Evolutionary conservation across 257 asterid genomes (phyloP), one percentile per base, ranked within the genome.

Genomic region (Solanum clarkiae): DNA sequence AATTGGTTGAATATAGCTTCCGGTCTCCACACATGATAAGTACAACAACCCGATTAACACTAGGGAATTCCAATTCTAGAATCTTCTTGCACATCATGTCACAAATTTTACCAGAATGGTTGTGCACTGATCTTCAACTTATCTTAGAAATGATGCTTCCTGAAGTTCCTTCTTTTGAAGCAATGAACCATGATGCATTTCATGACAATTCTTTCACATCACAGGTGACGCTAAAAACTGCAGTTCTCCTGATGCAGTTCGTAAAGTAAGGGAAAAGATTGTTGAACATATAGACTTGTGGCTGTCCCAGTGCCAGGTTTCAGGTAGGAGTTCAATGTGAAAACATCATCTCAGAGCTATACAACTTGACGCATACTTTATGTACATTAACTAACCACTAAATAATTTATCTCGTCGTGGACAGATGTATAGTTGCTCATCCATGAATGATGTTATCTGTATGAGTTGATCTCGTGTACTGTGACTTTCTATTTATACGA

Each of bases 191-290:
- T 54, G 74, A 71, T 29, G n/a, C 20, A n/a, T 59, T 65, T 84
- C 71, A 24, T 71, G 72, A 45, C 22, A 44, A 71, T 36, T 22
- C 22, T 42, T 86, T 47, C 72, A 18, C 56, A 56, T 87, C 87
- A 65, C 94, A 95, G 99, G 99, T 80, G 91, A 92, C 49, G 88
- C 97, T 51, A 84, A 85, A 89, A 92, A 93, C 71, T 96, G 99
- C 90, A 92, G 92, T 86, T 91, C 97, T 40, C 94, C 97, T 1
- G 94, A 92, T 5, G 95, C 97, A 10, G 98, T 96, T 47, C 83
- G 87, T 72, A 96, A 90, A 92, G 96, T 91, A 53, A 90, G 99
- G 92, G 91, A 94, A 88, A 59, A 92, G 88, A 87, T 96, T 82
- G 91, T 90, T 12, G 84, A 87, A 62, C 68, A 91, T 86, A 94